These are phyloP conservation scores for Skeletonema marinoi DNA, from an alignment of 108 stramenopile genomes.

Conservation along the genomic window DNA sequence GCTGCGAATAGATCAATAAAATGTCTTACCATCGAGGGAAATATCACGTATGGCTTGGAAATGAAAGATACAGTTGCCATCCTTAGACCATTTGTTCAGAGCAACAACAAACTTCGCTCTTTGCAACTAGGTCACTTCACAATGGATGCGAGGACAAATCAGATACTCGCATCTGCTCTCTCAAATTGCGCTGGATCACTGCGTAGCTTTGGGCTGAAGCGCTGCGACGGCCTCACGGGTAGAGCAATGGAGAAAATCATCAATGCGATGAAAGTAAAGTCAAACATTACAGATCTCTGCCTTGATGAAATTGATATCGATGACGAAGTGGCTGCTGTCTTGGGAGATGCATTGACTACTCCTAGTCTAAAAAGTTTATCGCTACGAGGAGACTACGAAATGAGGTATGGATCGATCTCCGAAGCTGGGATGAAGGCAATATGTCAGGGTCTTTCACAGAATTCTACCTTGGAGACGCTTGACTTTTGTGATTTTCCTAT, in stretches of 20 bases:
- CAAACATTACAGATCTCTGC: neutral
- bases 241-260: neutral
- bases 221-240: neutral
- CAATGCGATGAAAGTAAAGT: neutral
- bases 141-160: neutral
- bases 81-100: neutral
- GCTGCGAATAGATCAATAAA: neutral
- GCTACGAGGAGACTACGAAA: neutral
- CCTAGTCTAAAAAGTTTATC: neutral
- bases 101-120: neutral
- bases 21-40: neutral
- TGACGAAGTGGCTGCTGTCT: neutral
- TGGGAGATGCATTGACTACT: neutral
- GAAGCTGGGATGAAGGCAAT: neutral
- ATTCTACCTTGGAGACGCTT: neutral
- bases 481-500: neutral
- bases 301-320: constrained; percentile 1
- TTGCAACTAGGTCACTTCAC: neutral
- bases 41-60: constrained; percentile 1
- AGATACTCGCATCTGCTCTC: neutral
- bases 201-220: neutral
- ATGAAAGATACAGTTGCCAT: neutral
- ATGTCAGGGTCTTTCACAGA: neutral
- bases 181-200: neutral
- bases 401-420: neutral